A percentile compares a stretch with the other conserved stretches of the same genome.
Conservation (phyloP, 169 alveolate species). For the Cryptosporidium ryanae region DNA sequence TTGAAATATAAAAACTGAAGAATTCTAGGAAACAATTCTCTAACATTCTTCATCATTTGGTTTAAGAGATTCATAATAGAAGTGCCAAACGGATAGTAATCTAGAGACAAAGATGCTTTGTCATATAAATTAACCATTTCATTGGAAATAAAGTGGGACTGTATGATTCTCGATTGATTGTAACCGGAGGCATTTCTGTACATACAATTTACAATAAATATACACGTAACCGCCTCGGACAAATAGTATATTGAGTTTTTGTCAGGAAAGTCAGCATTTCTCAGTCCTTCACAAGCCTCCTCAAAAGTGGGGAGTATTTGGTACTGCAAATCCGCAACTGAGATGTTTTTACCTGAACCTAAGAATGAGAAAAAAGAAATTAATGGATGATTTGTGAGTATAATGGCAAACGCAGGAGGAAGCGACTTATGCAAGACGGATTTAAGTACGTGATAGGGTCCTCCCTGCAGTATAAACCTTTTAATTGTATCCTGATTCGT, state of each 20-base stretch:
- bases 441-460: conserved; percentile 58
- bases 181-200: conserved; percentile 55
- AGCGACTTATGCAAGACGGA: conserved; percentile 36
- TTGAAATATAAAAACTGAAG: conserved; percentile 42
- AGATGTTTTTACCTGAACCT: conserved; percentile 56
- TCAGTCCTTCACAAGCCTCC: conserved; percentile 46
- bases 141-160: conserved; percentile 31
- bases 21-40: conserved; percentile 44
- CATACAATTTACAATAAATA: conserved; percentile 54
- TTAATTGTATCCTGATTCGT: conserved; percentile 60
- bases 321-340: conserved; percentile 70
- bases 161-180: conserved; percentile 45
- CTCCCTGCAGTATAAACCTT: conserved; percentile 56
- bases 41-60: not conserved
- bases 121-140: conserved; percentile 33
- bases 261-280: not conserved
- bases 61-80: conserved; percentile 51
- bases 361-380: conserved; percentile 53
- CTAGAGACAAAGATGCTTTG: not conserved
- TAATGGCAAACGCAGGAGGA: conserved; percentile 71
- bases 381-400: conserved; percentile 51
- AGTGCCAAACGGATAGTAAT: conserved; percentile 43
- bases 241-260: conserved; percentile 3
- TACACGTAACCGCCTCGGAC: conserved; percentile 39
- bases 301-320: conserved; percentile 62